Percentiles rank a stretch among this genome's conserved stretches.
Evolutionary conservation across 2,329 filamentous ascomycete species (phyloP).

Genomic region (Penicillium sp.): DNA sequence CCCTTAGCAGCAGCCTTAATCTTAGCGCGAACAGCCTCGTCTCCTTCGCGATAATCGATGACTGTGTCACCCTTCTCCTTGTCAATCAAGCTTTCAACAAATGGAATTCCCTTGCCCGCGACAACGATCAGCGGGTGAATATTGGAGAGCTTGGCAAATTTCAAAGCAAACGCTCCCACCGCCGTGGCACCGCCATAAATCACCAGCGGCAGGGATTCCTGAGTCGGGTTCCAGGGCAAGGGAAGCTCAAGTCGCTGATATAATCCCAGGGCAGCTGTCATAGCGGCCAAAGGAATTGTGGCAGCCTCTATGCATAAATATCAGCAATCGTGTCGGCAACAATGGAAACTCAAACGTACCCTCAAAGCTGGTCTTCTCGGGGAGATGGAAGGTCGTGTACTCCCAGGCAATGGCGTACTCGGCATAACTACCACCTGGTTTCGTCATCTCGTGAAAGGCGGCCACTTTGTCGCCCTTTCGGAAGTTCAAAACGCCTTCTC

Average conservation of each 20-base stretch:
- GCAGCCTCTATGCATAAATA: slow-evolving; percentile 46
- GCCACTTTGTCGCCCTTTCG: slow-evolving; percentile 53
- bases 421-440: slow-evolving; percentile 50
- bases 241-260: slow-evolving; percentile 48
- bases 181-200: slow-evolving; percentile 51
- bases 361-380: slow-evolving; percentile 49
- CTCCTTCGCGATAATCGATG: slow-evolving; percentile 57
- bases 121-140: slow-evolving; percentile 61
- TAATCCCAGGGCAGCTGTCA: slow-evolving; percentile 52
- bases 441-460: slow-evolving; percentile 47
- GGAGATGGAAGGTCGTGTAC: slow-evolving; percentile 54
- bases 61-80: too few relatives aligned
- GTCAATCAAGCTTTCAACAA: too few relatives aligned
- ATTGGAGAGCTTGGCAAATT: slow-evolving; percentile 52
- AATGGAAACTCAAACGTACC: slow-evolving; percentile 28
- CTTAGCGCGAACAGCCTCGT: slow-evolving; percentile 50
- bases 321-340: not conserved
- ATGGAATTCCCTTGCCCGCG: slow-evolving; percentile 50
- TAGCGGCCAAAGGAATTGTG: slow-evolving; percentile 53
- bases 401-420: slow-evolving; percentile 54
- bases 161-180: slow-evolving; percentile 56
- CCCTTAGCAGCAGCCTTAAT: slow-evolving; percentile 33
- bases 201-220: slow-evolving; percentile 38
- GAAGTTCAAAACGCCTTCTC: slow-evolving; percentile 51
- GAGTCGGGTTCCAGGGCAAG: slow-evolving; percentile 45